phyloP scores from a whole-genome alignment of 2,329 filamentous ascomycete species.

The Aureobasidium pullulans region DNA sequence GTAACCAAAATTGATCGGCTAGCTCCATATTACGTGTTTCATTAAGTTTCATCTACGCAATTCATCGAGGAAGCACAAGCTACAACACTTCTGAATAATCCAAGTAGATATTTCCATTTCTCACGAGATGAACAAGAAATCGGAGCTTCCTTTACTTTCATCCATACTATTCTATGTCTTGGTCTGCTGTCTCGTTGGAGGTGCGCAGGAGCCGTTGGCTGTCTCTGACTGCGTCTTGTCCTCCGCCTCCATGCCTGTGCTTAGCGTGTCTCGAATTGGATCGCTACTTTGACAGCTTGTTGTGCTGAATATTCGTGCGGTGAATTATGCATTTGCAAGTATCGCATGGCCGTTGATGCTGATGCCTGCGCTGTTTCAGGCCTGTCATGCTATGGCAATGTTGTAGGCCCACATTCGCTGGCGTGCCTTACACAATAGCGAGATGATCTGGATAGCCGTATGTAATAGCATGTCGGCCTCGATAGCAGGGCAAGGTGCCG shows the following conservation, averaged over 20 bases:
- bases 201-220: not conserved
- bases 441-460: not conserved
- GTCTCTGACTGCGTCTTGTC: not conserved
- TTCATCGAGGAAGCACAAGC: not conserved
- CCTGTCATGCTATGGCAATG: not conserved
- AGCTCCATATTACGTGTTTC: constrained; percentile 6
- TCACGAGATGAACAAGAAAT: not conserved
- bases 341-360: not conserved
- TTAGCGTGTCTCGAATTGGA: not conserved
- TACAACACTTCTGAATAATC: not conserved
- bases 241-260: not conserved
- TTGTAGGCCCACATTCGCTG: not conserved
- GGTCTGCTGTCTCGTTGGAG: not conserved
- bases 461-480: not conserved
- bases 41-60: constrained; percentile 8
- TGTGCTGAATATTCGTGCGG: not conserved
- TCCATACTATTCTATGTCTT: not conserved
- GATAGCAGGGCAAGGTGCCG: not conserved
- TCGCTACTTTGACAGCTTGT: not conserved
- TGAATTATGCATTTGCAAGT: not conserved
- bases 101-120: not conserved
- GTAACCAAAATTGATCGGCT: not conserved
- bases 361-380: not conserved
- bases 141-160: not conserved
- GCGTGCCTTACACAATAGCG: not conserved